Evolutionary conservation across 345 rosid species (phyloP), one percentile per base, ranked within the genome.

Genomic region (Hevea brasiliensis): DNA sequence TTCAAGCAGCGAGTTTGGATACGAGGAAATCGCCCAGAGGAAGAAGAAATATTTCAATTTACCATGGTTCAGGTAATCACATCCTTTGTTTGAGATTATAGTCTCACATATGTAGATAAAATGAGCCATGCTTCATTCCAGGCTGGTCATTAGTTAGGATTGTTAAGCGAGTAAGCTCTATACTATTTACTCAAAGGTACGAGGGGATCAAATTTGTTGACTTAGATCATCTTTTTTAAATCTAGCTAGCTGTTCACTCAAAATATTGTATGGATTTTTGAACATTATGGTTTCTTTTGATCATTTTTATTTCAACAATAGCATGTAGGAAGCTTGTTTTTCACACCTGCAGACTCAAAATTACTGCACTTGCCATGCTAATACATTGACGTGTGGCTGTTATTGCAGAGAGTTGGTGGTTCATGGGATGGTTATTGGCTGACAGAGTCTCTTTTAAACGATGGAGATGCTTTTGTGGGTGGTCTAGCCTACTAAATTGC

Each of bases 391-490:
- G 53, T 41, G 42, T 72, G 71, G 66, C 60, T 72, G 68, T 61
- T 71, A 27, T 55, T 70, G 81, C 89, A 90, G 97, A 84, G 90
- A 75, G 79, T 92, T 61, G 98, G 98, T 21, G 94, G 97, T 72
- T 90, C 86, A 12, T 89, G 97, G 97, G 98, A 94, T 78, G 98
- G 97, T 58, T 94, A 92, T 81, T 92, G 98, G 97, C 81, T 92
- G 63, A 92, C 97, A 8, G 98, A 92, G 80, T 92, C 97, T 69
- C 67, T 94, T 55, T 93, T 86, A 70, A 91, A 89, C 45, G 98
- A 94, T 27, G 97, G 98, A 67, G 88, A 92, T 83, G 87, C 87
- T 44, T 92, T 94, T 77, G 71, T 91, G 11, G 92, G 98, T 70
- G 97, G 95, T 17, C 76, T 94, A 85, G 97, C 97, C 77, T 94